These are phyloP conservation scores for Taphrina populina DNA, from an alignment of 1,139 yeast species.

Conservation along the genomic window DNA sequence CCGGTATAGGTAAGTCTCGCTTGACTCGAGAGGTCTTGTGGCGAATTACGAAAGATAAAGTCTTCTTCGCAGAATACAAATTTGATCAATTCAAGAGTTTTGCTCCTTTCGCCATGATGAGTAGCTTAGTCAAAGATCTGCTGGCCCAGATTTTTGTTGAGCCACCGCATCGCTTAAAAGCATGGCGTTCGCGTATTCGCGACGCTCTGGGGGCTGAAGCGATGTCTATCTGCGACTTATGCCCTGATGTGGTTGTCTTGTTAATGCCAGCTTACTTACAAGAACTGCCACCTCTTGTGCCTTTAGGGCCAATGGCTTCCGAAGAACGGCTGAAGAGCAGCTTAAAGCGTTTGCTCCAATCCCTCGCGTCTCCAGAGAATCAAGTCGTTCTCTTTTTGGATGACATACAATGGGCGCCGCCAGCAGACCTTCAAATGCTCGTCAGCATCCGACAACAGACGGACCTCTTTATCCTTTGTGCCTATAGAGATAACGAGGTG, in stretches of 20 bases:
- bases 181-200: not conserved
- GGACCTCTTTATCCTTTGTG: conserved; percentile 21
- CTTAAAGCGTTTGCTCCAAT: conserved; percentile 10
- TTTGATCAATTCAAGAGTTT: conserved; percentile 30
- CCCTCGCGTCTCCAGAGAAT: conserved; percentile 11
- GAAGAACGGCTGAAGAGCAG: conserved; percentile 27
- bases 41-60: conserved; percentile 5
- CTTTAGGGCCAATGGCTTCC: conserved; percentile 23
- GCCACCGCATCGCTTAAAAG: not conserved
- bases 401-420: conserved; percentile 33
- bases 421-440: conserved; percentile 16
- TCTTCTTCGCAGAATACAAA: conserved; percentile 22
- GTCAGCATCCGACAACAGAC: conserved; percentile 17
- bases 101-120: conserved; percentile 25
- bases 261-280: conserved; percentile 6
- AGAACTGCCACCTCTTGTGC: conserved; percentile 17
- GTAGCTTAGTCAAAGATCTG: conserved; percentile 8
- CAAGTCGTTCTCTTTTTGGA: conserved; percentile 30
- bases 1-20: conserved; percentile 32
- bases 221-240: conserved; percentile 13
- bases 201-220: conserved; percentile 17
- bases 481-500: conserved; percentile 32
- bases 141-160: conserved; percentile 25
- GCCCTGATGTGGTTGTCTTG: conserved; percentile 22
- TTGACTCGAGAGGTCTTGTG: conserved; percentile 17